These are phyloP conservation scores for Moesziomyces sp. DNA, from an alignment of 1,284 basidiomycete species.

Conservation along the genomic window DNA sequence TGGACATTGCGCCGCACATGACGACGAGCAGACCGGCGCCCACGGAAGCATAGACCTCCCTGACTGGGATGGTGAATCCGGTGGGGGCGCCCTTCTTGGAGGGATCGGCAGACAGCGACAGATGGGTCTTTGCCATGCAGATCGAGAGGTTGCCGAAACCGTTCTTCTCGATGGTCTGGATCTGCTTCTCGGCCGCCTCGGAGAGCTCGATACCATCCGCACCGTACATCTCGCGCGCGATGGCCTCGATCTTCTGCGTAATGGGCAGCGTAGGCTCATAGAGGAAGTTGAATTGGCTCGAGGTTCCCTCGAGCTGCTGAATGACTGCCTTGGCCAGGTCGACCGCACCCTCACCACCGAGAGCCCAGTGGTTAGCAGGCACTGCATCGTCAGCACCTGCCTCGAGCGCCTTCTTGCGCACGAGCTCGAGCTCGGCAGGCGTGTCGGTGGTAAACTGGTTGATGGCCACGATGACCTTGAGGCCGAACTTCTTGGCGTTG, in stretches of 20 bases:
- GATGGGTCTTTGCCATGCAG: constrained; percentile 97
- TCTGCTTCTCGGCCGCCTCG: constrained; percentile 78
- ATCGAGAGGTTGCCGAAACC: constrained; percentile 78
- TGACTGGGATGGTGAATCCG: constrained; percentile 88
- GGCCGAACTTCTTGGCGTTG: constrained; percentile 93
- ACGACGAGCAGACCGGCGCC: constrained; percentile 97
- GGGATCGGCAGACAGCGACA: constrained; percentile 62
- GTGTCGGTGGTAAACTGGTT: constrained; percentile 95
- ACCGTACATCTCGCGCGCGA: constrained; percentile 66
- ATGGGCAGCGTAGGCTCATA: constrained; percentile 62
- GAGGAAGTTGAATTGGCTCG: constrained; percentile 64
- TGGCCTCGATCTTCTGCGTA: constrained; percentile 64
- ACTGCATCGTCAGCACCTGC: constrained; percentile 95
- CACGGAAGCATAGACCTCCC: constrained; percentile 86
- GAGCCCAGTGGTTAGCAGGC: constrained; percentile 84
- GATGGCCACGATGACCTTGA: constrained; percentile 96
- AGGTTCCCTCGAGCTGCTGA: constrained; percentile 52
- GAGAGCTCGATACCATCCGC: constrained; percentile 72
- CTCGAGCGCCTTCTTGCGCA: constrained; percentile 81
- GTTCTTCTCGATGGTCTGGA: constrained; percentile 91
- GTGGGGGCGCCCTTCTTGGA: constrained; percentile 58
- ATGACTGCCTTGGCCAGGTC: constrained; percentile 64
- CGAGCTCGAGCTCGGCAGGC: constrained; percentile 85
- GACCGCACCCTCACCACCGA: constrained; percentile 62
- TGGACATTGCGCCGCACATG: constrained; percentile 76